Evolutionary conservation across 2,329 filamentous ascomycete species (phyloP).

Genomic region (Aspergillus japonicus): DNA sequence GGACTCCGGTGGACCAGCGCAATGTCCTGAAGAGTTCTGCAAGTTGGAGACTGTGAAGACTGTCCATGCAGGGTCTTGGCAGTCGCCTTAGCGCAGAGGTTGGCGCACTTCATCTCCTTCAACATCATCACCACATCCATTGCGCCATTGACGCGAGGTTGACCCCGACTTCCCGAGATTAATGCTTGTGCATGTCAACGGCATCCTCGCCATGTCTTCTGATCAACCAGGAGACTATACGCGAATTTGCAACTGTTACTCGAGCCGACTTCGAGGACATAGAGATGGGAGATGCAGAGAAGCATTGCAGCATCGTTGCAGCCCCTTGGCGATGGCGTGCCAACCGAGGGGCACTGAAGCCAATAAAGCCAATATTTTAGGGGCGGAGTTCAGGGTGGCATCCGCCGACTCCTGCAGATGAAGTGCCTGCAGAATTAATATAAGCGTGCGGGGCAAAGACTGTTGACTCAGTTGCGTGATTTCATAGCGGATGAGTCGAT

Average conservation of each 20-base stretch:
- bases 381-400: background rate
- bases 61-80: too few relatives aligned
- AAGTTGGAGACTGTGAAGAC: background rate
- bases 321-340: background rate
- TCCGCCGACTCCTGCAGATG: background rate
- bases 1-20: constrained; percentile 2
- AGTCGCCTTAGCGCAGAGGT: background rate
- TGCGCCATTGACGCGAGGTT: background rate
- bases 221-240: too few relatives aligned
- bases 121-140: background rate
- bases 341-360: background rate
- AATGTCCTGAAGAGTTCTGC: background rate
- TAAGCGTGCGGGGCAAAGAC: background rate
- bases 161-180: background rate
- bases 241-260: too few relatives aligned
- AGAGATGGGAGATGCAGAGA: background rate
- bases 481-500: background rate
- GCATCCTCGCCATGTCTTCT: too few relatives aligned
- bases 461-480: background rate
- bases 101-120: background rate
- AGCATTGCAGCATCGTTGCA: background rate
- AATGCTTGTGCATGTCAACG: background rate
- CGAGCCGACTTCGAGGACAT: too few relatives aligned
- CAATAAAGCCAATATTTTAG: background rate
- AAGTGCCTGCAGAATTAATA: background rate